These are phyloP conservation scores for Oidium heveae DNA, from an alignment of 2,329 filamentous ascomycete genomes.

Conservation along the genomic window DNA sequence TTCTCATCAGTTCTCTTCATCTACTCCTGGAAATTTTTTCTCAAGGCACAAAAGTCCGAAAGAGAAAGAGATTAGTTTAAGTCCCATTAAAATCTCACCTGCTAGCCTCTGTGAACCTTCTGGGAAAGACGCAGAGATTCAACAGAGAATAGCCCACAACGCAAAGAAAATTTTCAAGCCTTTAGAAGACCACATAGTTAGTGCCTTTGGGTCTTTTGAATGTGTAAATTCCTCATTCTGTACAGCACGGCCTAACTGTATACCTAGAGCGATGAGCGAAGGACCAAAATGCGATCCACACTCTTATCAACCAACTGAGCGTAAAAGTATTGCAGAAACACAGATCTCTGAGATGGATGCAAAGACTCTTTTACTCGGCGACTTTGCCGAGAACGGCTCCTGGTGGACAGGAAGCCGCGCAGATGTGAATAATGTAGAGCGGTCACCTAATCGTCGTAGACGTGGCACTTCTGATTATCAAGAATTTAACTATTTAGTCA, in stretches of 20 bases:
- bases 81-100: no score
- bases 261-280: conserved; percentile 10
- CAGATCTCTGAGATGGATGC: conserved; percentile 39
- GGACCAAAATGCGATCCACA: conserved; percentile 2
- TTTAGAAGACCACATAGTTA: conserved; percentile 52
- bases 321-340: conserved; percentile 11
- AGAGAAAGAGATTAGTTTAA: no score
- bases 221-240: conserved; percentile 58
- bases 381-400: conserved; percentile 55
- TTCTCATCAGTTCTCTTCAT: not conserved
- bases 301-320: conserved; percentile 11
- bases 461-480: conserved; percentile 5
- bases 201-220: conserved; percentile 41
- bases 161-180: conserved; percentile 42
- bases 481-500: conserved; percentile 18
- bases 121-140: conserved; percentile 6
- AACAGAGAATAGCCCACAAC: conserved; percentile 14
- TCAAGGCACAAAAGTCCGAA: no score
- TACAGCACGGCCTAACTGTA: conserved; percentile 19
- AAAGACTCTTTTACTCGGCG: conserved; percentile 47
- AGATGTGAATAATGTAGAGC: conserved; percentile 16
- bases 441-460: conserved; percentile 13
- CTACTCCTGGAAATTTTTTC: no score
- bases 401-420: conserved; percentile 47
- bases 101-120: no score